Base-by-base conservation (phyloP, 2,329 filamentous ascomycete species). In the Hypoxylon rubiginosum region DNA sequence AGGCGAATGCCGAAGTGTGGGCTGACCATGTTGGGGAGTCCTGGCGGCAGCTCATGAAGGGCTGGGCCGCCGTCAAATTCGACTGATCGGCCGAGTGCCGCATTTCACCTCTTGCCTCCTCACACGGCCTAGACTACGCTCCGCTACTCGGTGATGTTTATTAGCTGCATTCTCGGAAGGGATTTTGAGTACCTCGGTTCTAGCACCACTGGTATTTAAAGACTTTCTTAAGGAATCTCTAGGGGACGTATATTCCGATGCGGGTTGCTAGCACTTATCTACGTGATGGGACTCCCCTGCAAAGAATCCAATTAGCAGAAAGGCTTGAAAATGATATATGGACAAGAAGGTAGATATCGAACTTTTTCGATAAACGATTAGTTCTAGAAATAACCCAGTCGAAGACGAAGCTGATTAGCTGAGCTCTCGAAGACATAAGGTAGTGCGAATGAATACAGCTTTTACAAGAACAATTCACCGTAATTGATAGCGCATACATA, bases 21-120 rank as follows among this genome's bases (percentile, higher is more conserved):
- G 75, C 75, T 6, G 75, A 74, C 1, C 62, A 63, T 21, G 69
- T 81, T n/a, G 68, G 79, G 21, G 74, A 79, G 28, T 79, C 76
- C 52, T 82, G 81, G 81, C 70, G 75, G 51, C 77, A 81, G 48
- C 74, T 75, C 4, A 73, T 81, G 2, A 78, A 76, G 62, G 80
- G 80, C 34, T 80, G 79, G 77, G 67, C 68, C 15, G 69, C 71
- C 52, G 76, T 80, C 2, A 78, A 75, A 68, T 74, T 78, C 67
- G 79, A 81, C 61, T 79, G 53, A 69, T 9, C 15, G n/a, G n/a
- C n/a, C 10, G 9, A 19, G 10, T 46, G n/a, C 4, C 39, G 21
- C 24, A 54, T n/a, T 11, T 8, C 15, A 28, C 24, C 46, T 49
- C n/a, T 6, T 7, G 21, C 24, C 24, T 32, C 46, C 11, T 19